Base-by-base conservation (phyloP, 176 grass and related monocot genomes). In the Avena eriantha region DNA sequence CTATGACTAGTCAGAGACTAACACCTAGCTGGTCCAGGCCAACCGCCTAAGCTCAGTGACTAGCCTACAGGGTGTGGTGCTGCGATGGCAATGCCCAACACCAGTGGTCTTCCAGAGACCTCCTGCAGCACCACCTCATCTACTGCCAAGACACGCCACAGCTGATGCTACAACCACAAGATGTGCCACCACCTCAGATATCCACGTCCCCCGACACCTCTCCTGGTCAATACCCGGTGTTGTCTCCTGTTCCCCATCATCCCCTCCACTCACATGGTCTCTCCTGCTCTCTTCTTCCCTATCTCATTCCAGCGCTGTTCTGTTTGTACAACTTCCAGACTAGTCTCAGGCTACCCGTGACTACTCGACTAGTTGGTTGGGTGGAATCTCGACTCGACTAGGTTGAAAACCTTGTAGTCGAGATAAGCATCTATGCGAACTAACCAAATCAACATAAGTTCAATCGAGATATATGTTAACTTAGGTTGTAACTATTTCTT, bases 391-490 rank as follows among this genome's bases (percentile, higher is more conserved):
- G 13, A 73, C 43, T 73, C n/a, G 21, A 73, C 70, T 73, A 73
- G 70, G 70, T 73, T 47, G 69, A 72, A 70, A 45, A 72, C 39
- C 39, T 47, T 23, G 11, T 49, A 83, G 14, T 70, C 19, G 22
- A 74, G 71, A 50, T 73, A 48, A 23, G 5, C 70, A 73, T 73
- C 43, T 81, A 55, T 22, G 18, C 81, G 14, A 75, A 76, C 79
- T 11, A 85, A 35, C 21, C 10, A 61, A 76, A 57, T 58, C 48
- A 35, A 76, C 13, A 67, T 12, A 80, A 85, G 58, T 66, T 65
- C 17, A 85, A 56, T 8, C 34, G 66, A 83, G 72, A 73, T 33
- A 90, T 35, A 64, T 64, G 15, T 57, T 36, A 17, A 4, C 35
- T 48, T 29, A 11, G 21, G 78, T 59, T 43, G 16, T 72, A 53